phyloP scores from a whole-genome alignment of 2,329 filamentous ascomycete genomes.

The Diaporthe longicolla region DNA sequence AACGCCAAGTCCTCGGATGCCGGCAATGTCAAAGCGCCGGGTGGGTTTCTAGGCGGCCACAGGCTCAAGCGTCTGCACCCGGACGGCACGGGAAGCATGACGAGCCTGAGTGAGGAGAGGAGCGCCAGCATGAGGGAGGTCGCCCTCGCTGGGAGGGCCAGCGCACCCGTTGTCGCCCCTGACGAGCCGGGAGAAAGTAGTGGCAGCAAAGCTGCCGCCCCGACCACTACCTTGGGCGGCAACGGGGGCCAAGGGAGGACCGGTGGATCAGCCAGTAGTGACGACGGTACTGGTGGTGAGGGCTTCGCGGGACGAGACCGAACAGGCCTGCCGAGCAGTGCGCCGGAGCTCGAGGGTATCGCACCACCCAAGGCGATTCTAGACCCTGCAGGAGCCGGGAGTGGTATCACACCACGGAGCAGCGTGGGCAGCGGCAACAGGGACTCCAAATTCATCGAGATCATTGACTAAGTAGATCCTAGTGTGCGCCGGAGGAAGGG shows the following conservation, averaged over 20 bases:
- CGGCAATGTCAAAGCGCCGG: constrained; percentile 13
- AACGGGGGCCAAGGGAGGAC: not conserved
- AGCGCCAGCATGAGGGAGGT: constrained; percentile 52
- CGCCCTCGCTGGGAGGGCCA: constrained; percentile 48
- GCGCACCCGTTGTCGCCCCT: constrained; percentile 45
- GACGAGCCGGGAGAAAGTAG: constrained; percentile 42
- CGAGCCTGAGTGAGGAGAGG: constrained; percentile 44
- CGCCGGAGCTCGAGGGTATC: constrained; percentile 31
- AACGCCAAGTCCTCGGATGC: constrained; percentile 21
- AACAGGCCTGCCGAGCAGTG: constrained; percentile 26
- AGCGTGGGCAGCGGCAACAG: constrained; percentile 58
- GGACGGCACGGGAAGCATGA: constrained; percentile 52
- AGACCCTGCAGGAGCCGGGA: constrained; percentile 45
- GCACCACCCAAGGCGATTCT: constrained; percentile 44
- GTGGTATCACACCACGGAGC: constrained; percentile 39
- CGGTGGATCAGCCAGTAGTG: constrained; percentile 38
- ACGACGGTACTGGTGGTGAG: not conserved
- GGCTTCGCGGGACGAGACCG: not conserved
- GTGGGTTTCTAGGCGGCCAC: constrained; percentile 59
- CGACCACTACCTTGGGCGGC: not conserved
- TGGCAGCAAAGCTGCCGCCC: not conserved
- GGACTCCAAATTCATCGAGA: constrained; percentile 66
- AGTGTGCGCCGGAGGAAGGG: too few species aligned
- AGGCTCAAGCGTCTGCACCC: constrained; percentile 48
- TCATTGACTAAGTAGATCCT: constrained; percentile 51